Percentiles rank a stretch among this genome's conserved stretches.
These are phyloP conservation scores for Ophiocordyceps sinensis DNA, from an alignment of 2,329 filamentous ascomycete species.

Conservation along the genomic window DNA sequence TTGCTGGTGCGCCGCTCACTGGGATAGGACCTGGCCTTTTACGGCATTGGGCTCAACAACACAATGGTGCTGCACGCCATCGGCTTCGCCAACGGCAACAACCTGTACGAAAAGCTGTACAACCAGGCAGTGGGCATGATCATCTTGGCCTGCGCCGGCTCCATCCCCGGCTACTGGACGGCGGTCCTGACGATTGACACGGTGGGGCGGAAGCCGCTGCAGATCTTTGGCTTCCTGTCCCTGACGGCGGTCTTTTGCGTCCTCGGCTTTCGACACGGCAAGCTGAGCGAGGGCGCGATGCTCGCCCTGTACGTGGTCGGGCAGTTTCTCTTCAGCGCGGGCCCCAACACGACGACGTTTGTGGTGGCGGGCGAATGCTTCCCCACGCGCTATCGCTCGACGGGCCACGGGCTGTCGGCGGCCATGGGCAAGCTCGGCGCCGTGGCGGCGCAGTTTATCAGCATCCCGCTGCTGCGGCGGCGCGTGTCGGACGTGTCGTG, in stretches of 20 bases:
- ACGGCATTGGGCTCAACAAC: conserved; percentile 63
- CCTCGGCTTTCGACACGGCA: conserved; percentile 44
- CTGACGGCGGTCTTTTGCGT: conserved; percentile 48
- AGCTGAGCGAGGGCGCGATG: conserved; percentile 31
- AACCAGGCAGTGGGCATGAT: conserved; percentile 65
- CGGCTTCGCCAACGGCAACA: conserved; percentile 49
- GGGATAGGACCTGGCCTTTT: conserved; percentile 49
- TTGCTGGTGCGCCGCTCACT: neutral
- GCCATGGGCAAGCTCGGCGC: conserved; percentile 55
- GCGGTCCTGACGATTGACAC: conserved; percentile 61
- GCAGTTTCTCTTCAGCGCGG: conserved; percentile 54
- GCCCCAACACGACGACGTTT: conserved; percentile 52
- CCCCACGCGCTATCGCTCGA: conserved; percentile 47
- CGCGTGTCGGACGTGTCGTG: conserved; percentile 37
- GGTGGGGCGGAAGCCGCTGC: conserved; percentile 63
- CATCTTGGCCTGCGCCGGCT: conserved; percentile 62
- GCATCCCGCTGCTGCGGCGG: conserved; percentile 44
- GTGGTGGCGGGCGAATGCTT: conserved; percentile 51
- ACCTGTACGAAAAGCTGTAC: conserved; percentile 53
- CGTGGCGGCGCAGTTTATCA: conserved; percentile 51
- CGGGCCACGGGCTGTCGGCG: conserved; percentile 50
- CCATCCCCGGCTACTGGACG: conserved; percentile 69
- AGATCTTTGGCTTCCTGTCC: conserved; percentile 46
- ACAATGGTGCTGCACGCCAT: conserved; percentile 56
- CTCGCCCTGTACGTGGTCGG: conserved; percentile 48